Conservation (phyloP, 495 filamentous ascomycete species). For the Penicillium cinerascens region DNA sequence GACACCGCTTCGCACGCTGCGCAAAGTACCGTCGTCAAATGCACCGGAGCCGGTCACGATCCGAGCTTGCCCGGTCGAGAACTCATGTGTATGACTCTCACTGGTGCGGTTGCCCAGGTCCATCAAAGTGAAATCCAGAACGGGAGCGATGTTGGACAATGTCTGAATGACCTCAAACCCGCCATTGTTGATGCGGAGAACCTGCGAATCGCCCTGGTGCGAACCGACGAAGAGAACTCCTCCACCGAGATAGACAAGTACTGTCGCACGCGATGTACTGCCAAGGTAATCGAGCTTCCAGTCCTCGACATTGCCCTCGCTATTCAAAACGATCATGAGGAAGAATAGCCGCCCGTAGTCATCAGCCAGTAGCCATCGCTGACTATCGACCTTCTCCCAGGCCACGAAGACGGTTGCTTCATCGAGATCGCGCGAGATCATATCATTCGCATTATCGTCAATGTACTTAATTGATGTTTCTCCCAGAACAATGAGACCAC, state of each 20-base stretch:
- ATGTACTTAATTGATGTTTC: conserved; percentile 83
- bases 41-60: conserved; percentile 91
- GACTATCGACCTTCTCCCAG: conserved; percentile 79
- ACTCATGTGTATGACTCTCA: conserved; percentile 79
- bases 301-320: conserved; percentile 56
- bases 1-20: conserved; percentile 89
- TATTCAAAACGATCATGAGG: conserved; percentile 67
- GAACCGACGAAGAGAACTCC: conserved; percentile 82
- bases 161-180: conserved; percentile 68
- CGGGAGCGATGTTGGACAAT: conserved; percentile 80
- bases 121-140: conserved; percentile 92
- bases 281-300: conserved; percentile 69
- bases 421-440: conserved; percentile 56
- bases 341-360: conserved; percentile 82
- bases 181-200: conserved; percentile 59
- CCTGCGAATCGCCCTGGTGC: conserved; percentile 87
- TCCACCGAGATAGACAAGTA: conserved; percentile 74
- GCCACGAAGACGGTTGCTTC: conserved; percentile 79
- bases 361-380: conserved; percentile 81
- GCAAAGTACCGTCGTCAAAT: conserved; percentile 76
- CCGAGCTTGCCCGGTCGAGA: conserved; percentile 89
- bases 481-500: conserved; percentile 77
- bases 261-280: conserved; percentile 66
- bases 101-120: conserved; percentile 82
- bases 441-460: conserved; percentile 63